Evolutionary conservation across 2,329 filamentous ascomycete species (phyloP), one percentile per base, ranked within the genome.

Genomic region (Colletotrichum lini): DNA sequence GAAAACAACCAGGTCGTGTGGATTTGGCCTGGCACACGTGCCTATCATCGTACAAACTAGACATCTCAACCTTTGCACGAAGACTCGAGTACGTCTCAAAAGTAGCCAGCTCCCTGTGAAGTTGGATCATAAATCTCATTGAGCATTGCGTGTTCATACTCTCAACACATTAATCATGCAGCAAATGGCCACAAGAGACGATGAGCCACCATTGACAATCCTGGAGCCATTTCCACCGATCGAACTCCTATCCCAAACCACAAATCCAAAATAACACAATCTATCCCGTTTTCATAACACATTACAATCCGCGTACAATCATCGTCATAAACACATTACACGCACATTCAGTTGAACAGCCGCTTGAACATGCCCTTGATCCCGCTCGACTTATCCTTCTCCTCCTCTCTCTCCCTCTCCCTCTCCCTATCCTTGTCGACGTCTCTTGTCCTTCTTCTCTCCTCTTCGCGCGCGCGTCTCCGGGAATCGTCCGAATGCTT

Each of bases 311-410:
- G 75, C 80, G 67, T 84, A 81, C 66, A 82, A 30, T 62, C 26
- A 21, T 72, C 44, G 44, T 68, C 68, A 40, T 71, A 68, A 45
- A 26, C 68, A 68, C 68, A 59, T 68, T 72, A 72, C 67, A 59
- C 58, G 57, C 45, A 49, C 23, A 30, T 63, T 54, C 67, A 80
- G n/a, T 73, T 75, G 66, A 84, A 83, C 12, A 84, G 42, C 71
- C 78, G 81, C 77, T 81, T 84, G 47, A 83, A 78, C n/a, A 78
- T 74, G 10, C 77, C 79, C 70, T 79, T 79, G 65, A 84, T 67
- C 1, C 81, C 81, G 9, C 76, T 73, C 1, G 76, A 53, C 68
- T 80, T 80, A 72, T 82, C 79, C 61, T 69, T 69, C 67, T 74
- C 71, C 56, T 74, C 61, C 65, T 40, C 35, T 35, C 35, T 35